Base-by-base conservation (phyloP, 129 eudicot species). In the Lonicera japonica region DNA sequence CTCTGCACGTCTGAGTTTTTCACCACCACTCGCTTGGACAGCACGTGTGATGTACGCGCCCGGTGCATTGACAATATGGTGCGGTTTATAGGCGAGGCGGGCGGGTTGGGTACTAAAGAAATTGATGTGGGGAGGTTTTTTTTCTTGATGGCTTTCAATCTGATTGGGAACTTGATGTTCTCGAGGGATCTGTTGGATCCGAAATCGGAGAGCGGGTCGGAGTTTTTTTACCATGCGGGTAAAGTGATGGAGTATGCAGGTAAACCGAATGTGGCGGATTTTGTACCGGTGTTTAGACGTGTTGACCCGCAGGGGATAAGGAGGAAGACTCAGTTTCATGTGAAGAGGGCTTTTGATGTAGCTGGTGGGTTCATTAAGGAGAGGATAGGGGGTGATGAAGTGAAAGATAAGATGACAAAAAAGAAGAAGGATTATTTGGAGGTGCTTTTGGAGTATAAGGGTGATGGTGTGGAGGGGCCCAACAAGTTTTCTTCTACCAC, bases 221-320 rank as follows among this genome's bases (percentile, higher is more conserved):
- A 73, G 40, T 81, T 81, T 76, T 82, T 81, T 58, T 60, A 81
- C 74, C 88, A 85, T 56, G 73, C 87, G 0, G 83, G 83, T 11
- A 85, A 70, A 66, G 77, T 77, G 0, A 82, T 74, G 83, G 88
- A 85, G 73, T 79, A 73, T 5, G 88, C 79, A 5, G 94, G 92
- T 22, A 78, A 66, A 56, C 87, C 92, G 13, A 85, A 85, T n/a
- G 63, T 78, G 4, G 77, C 92, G 16, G 94, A 85, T 50, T 85
- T 56, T 55, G 63, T 78, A 24, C 88, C 94, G 1, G n/a, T 70
- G 56, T 54, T 85, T 11, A 85, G 58, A 60, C 22, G 79, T 74
- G 47, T 80, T 45, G 94, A 85, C 64, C 88, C 85, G 10, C 94
- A 81, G 70, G 72, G 85, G 25, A 71, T 85, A 19, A 64, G 76